Base-by-base conservation (phyloP, 495 filamentous ascomycete species). In the Podospora fimiseda region DNA sequence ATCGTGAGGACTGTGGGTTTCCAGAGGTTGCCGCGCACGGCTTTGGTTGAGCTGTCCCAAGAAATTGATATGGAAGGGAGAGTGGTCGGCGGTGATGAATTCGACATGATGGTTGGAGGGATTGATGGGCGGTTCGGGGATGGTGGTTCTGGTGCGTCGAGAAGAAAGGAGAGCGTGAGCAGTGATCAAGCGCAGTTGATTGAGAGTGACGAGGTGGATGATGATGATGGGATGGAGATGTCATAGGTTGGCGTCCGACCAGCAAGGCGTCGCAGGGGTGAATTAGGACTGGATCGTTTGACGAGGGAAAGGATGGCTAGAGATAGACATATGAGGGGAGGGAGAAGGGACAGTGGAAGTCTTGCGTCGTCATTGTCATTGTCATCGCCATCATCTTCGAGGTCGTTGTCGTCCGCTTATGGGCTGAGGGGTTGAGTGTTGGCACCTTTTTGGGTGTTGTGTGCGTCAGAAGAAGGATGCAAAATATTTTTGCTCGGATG, bases 61-160 rank as follows among this genome's bases (percentile, higher is more conserved):
- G 89, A 94, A 58, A 85, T 94, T 21, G 94, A 97, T 64, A 84
- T 81, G 54, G 93, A 97, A 55, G 90, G 90, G 36, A 76, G 93
- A 11, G 87, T 97, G 15, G 74, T 96, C 19, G 85, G 83, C 22
- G 92, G 93, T 15, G 78, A 81, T 23, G 90, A 95, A 61, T 72
- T 95, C 3, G 90, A 96, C 55, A 66, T 66, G 52, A 81, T 86
- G 49, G 83, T 88, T 6, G 85, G 85, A 27, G 80, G 81, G 19
- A 75, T 88, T 22, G 82, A 80, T 43, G 81, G 81, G 16, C 53
- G 60, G 20, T 68, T 58, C 15, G 77, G 30, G 71, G 81, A 56
- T 74, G 88, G 42, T 9, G 50, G 9, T 58, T 80, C 43, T 74
- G 81, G 58, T 64, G 74, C 53, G 62, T 73, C 48, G 66, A 68